A percentile compares a stretch with the other conserved stretches of the same genome.
phyloP scores from a whole-genome alignment of 2,329 filamentous ascomycete species.

The Tothia fuscella region DNA sequence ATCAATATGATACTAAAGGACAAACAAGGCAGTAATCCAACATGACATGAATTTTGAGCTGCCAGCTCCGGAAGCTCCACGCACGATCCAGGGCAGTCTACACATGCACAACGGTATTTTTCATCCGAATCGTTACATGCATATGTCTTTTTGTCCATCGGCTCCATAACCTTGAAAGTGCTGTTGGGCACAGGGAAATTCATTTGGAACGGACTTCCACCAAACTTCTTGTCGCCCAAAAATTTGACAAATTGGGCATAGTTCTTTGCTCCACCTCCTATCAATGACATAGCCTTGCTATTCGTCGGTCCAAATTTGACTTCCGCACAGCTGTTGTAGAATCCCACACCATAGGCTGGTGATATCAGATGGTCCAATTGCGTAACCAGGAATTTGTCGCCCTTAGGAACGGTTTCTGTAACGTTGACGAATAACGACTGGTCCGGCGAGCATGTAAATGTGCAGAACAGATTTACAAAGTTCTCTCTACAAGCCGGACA shows the following conservation, averaged over 20 bases:
- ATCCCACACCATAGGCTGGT: conserved; percentile 69
- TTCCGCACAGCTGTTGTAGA: conserved; percentile 97
- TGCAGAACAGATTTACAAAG: conserved; percentile 97
- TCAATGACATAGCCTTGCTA: conserved; percentile 86
- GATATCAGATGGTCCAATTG: conserved; percentile 86
- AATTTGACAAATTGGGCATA: conserved; percentile 82
- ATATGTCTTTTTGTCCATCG: conserved; percentile 61
- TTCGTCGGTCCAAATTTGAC: conserved; percentile 96
- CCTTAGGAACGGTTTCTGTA: conserved; percentile 55
- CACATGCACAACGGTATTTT: conserved; percentile 78
- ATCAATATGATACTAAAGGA: conserved; percentile 85
- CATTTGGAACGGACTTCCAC: conserved; percentile 96
- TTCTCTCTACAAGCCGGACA: conserved; percentile 97
- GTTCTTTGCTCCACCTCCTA: conserved; percentile 88
- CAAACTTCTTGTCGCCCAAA: conserved; percentile 76
- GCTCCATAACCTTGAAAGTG: conserved; percentile 55
- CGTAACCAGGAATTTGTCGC: conserved; percentile 57
- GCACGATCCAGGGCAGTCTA: conserved; percentile 82
- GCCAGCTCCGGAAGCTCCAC: conserved; percentile 69
- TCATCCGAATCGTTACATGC: conserved; percentile 84
- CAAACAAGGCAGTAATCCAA: conserved; percentile 80
- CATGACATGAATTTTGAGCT: conserved; percentile 58
- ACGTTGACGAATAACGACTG: conserved; percentile 94
- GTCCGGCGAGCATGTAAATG: conserved; percentile 94
- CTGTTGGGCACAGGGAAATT: conserved; percentile 63